These are phyloP conservation scores for Colletotrichum sublineola DNA, from an alignment of 2,329 filamentous ascomycete genomes.

Conservation along the genomic window DNA sequence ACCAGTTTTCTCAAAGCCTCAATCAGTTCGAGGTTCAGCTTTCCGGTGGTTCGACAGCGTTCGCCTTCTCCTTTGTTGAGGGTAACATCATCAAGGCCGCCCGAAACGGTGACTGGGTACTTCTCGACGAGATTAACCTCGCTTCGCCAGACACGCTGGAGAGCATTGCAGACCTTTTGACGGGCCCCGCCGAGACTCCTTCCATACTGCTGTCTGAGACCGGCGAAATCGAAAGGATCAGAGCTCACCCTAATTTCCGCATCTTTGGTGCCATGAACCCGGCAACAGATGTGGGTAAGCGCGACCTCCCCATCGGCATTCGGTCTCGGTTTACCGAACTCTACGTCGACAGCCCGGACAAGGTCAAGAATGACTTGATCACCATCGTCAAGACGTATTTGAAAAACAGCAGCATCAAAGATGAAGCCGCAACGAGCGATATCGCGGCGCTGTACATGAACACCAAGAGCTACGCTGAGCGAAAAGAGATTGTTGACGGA, in stretches of 20 bases:
- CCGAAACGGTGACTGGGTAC: slow-evolving; percentile 95
- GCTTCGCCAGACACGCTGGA: slow-evolving; percentile 95
- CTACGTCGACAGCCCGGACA: slow-evolving; percentile 92
- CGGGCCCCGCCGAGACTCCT: slow-evolving; percentile 77
- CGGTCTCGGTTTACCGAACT: slow-evolving; percentile 95
- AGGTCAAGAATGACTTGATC: slow-evolving; percentile 86
- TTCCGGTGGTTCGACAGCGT: slow-evolving; percentile 77
- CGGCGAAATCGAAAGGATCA: slow-evolving; percentile 89
- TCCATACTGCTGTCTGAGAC: slow-evolving; percentile 93
- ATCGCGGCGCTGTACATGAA: slow-evolving; percentile 90
- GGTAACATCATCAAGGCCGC: slow-evolving; percentile 97
- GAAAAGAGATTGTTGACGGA: slow-evolving; percentile 91
- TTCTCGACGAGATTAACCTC: slow-evolving; percentile 97
- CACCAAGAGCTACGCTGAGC: slow-evolving; percentile 83
- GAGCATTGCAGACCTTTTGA: slow-evolving; percentile 89
- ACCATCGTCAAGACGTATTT: slow-evolving; percentile 92
- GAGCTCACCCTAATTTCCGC: slow-evolving; percentile 91
- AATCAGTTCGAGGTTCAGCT: slow-evolving; percentile 86
- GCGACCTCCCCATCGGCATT: slow-evolving; percentile 89
- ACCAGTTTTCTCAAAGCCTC: slow-evolving; percentile 80
- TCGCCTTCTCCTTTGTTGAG: slow-evolving; percentile 96
- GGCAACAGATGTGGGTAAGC: slow-evolving; percentile 96
- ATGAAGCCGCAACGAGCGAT: slow-evolving; percentile 81
- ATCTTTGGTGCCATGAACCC: slow-evolving; percentile 99
- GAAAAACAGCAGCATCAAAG: slow-evolving; percentile 76